Evolutionary conservation across 2,329 filamentous ascomycete species (phyloP).

Genomic region (Lasiodiplodia hormozganensis): DNA sequence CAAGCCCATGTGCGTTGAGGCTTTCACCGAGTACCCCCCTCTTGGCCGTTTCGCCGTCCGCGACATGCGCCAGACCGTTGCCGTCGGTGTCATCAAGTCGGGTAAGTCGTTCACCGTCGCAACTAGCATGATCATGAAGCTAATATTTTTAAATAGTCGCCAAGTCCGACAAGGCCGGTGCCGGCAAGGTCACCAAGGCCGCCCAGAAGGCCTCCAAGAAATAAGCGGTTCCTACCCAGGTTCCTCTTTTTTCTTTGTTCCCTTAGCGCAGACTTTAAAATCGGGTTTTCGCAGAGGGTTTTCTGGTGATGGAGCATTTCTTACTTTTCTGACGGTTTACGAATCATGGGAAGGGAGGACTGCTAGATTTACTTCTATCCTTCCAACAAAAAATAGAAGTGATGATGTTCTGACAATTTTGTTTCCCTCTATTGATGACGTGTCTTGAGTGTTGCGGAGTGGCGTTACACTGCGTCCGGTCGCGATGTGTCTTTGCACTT

Average conservation of each 20-base stretch:
- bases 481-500: background rate
- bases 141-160: conserved; percentile 38
- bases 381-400: conserved; percentile 29
- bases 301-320: conserved; percentile 11
- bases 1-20: conserved; percentile 99
- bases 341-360: conserved; percentile 27
- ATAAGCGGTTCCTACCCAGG: conserved; percentile 36
- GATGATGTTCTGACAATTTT: conserved; percentile 16
- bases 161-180: conserved; percentile 54
- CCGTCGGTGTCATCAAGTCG: conserved; percentile 89
- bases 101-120: background rate
- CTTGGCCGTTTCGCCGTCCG: conserved; percentile 99
- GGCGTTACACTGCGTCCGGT: background rate
- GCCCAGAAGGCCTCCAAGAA: conserved; percentile 50
- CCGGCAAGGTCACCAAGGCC: conserved; percentile 60
- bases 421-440: background rate
- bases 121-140: conserved; percentile 39
- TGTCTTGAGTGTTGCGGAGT: background rate
- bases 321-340: conserved; percentile 27
- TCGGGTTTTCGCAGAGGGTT: background rate
- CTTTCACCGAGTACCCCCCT: conserved; percentile 99
- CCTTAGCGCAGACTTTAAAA: background rate
- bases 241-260: conserved; percentile 7
- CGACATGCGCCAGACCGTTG: conserved; percentile 74
- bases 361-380: conserved; percentile 29